Evolutionary conservation across 164 flowering plant genomes (phyloP), one percentile per base, ranked within the genome.

Genomic region (Liquidambar formosana): DNA sequence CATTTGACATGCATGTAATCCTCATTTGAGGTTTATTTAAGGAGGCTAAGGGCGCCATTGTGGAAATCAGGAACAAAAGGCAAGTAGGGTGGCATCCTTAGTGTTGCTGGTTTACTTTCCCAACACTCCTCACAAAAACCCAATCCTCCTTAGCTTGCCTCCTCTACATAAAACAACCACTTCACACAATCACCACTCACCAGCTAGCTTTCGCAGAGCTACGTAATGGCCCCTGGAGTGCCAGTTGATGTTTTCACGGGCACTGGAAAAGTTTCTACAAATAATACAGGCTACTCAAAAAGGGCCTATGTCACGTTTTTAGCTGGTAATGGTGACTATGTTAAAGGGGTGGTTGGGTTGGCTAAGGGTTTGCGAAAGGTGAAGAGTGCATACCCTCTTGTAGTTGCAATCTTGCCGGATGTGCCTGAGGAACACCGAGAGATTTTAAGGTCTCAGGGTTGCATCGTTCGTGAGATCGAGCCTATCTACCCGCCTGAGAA

Each of bases 401-500:
- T 87, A 19, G 91, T 87, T 0, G 91, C 89, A 0, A 73, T 87
- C 22, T 74, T 87, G 70, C 88, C 88, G 0, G 89, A 87, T 53
- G 91, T 87, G 13, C 89, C 91, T 1, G 84, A 80, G 60, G 89
- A 87, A 5, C 91, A 87, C 70, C 83, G 89, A 1, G 73, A 78
- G 73, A 73, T 85, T 23, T 75, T 85, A 65, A 73, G 70, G 71
- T 76, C 85, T 66, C 91, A 87, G 47, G 91, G 91, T 3, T 87
- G 91, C 68, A 79, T 85, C 15, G 72, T 87, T 23, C 84, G 77
- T n/a, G 91, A 87, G 71, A 85, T 87, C 28, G 85, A 73, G 64
- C 91, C 91, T 16, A 81, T 87, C 33, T 79, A 87, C 70, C 91
- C 91, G 1, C 89, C 91, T 0, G 78, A 78, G 28, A 82, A 81